Evolutionary conservation across 257 asterid genomes (phyloP), one percentile per base, ranked within the genome.

Genomic region (Primulina tabacum): DNA sequence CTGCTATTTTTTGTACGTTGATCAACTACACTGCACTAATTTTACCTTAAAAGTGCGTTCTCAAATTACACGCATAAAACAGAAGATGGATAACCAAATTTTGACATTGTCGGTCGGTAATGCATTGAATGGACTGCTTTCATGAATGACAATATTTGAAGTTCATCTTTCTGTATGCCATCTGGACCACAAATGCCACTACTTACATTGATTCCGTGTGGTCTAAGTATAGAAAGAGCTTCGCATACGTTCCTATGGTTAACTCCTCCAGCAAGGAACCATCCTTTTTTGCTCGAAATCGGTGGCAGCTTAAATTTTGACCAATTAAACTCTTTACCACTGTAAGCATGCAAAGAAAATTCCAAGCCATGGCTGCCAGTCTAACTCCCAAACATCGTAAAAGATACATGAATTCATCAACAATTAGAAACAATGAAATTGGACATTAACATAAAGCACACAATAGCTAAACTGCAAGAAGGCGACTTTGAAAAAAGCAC

Each of bases 221-320:
- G 99, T 65, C 65, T 83, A 16, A 94, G 90, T 28, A 84, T 81
- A 5, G 88, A 80, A 67, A 91, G 84, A 21, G 95, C 97, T 77
- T 87, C 86, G 8, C 64, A 75, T 11, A 70, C 96, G 61, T 92
- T 95, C 70, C 83, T 86, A 4, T 92, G 96, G 69, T 79, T 80
- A 60, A 89, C 86, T 21, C 99, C 99, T 75, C 99, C 96, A 0
- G 97, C 99, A 70, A 92, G 80, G 6, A 92, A 83, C 99, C 98
- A 92, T 71, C 99, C 96, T 2, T 65, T 70, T 83, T 88, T 92
- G 84, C 98, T 89, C 68, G 61, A 71, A 56, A 92, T 79, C 5
- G 72, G 80, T 6, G 99, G 95, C 59, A 83, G 75, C 86, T 84
- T 81, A 75, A 95, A 92, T 73, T 62, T 77, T 26, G 96, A 81